Evolutionary conservation across 2,329 filamentous ascomycete genomes (phyloP).

Genomic region (Fusarium staphyleae): DNA sequence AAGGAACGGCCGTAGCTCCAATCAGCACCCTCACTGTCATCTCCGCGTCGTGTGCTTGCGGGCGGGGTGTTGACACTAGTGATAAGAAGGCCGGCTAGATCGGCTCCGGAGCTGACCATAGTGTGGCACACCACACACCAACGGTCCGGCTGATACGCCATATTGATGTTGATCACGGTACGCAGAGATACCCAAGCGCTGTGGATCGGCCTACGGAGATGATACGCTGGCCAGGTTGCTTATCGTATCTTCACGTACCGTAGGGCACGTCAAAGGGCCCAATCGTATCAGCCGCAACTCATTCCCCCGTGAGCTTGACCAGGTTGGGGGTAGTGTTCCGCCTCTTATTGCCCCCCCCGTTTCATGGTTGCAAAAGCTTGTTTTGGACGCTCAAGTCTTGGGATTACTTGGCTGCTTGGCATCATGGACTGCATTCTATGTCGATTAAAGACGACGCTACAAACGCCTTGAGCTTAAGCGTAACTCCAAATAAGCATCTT

Average conservation of each 20-base stretch:
- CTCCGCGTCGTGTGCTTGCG: background rate
- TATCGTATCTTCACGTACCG: background rate
- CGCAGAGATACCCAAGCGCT: background rate
- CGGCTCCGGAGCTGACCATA: constrained; percentile 4
- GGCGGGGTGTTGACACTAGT: constrained; percentile 1
- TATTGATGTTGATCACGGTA: constrained; percentile 1
- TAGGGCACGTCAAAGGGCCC: too few species aligned
- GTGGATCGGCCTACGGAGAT: background rate
- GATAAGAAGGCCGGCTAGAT: constrained; percentile 5
- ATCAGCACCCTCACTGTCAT: background rate
- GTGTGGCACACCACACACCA: background rate
- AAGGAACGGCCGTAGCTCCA: background rate
- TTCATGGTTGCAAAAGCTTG: background rate
- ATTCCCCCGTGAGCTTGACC: too few species aligned
- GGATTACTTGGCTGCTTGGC: background rate
- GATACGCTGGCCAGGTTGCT: background rate
- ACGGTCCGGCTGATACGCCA: constrained; percentile 1
- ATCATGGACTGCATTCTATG: background rate
- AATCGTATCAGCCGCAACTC: too few species aligned
- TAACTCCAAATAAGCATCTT: background rate
- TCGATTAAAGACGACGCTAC: background rate
- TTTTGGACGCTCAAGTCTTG: background rate
- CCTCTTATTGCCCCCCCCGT: too few species aligned
- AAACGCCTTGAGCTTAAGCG: background rate
- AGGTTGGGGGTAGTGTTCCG: too few species aligned